A percentile compares a stretch with the other conserved stretches of the same genome.
These are phyloP conservation scores for Mycosarcoma mackinlayi DNA, from an alignment of 1,284 basidiomycete species.

Conservation along the genomic window DNA sequence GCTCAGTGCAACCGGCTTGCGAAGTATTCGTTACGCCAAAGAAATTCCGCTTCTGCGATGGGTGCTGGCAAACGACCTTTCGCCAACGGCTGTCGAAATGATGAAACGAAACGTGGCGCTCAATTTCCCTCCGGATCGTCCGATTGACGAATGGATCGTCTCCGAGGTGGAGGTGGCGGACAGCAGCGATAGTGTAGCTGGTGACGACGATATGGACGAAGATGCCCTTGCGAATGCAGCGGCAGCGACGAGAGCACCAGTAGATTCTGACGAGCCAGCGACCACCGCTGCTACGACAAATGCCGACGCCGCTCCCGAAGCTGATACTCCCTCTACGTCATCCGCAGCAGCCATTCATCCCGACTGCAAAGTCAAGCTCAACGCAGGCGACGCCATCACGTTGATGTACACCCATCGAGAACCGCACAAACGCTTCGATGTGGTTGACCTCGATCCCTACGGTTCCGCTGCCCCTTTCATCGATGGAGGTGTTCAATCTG, in stretches of 20 bases:
- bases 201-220: slow-evolving; percentile 24
- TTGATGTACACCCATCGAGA: slow-evolving; percentile 90
- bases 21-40: slow-evolving; percentile 96
- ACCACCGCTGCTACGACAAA: not conserved
- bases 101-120: slow-evolving; percentile 90
- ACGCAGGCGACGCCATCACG: slow-evolving; percentile 70
- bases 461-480: slow-evolving; percentile 97
- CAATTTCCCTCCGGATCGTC: slow-evolving; percentile 78
- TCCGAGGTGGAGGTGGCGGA: slow-evolving; percentile 13
- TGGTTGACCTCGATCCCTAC: slow-evolving; percentile 96
- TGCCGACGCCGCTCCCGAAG: not conserved
- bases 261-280: slow-evolving; percentile 6
- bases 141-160: slow-evolving; percentile 53
- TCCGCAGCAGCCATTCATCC: slow-evolving; percentile 55
- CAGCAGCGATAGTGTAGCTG: not conserved
- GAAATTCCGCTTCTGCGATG: slow-evolving; percentile 92
- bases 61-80: slow-evolving; percentile 93
- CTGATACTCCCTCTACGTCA: no score
- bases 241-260: slow-evolving; percentile 3
- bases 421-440: slow-evolving; percentile 82
- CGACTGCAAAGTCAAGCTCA: slow-evolving; percentile 63
- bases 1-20: slow-evolving; percentile 91
- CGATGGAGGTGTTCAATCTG: slow-evolving; percentile 91
- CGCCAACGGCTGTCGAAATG: slow-evolving; percentile 81
- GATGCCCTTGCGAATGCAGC: slow-evolving; percentile 20